A percentile compares a stretch with the other conserved stretches of the same genome.
Conservation (phyloP, 495 filamentous ascomycete species). For the Evernia prunastri region DNA sequence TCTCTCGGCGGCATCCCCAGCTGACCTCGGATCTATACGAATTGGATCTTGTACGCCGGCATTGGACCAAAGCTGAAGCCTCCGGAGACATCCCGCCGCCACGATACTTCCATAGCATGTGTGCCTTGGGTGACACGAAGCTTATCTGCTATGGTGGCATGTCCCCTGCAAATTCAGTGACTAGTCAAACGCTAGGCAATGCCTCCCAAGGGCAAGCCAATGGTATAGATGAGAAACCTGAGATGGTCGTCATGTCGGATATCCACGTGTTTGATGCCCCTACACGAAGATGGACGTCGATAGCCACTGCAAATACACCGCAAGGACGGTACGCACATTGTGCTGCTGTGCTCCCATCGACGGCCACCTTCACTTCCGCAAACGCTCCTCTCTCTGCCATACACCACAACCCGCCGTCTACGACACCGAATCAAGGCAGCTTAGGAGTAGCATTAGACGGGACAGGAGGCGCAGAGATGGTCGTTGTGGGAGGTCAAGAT, state of each 20-base stretch:
- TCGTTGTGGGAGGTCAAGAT: conserved; percentile 93
- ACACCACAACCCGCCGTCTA: conserved; percentile 75
- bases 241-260: conserved; percentile 96
- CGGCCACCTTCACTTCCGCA: conserved; percentile 74
- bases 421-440: conserved; percentile 73
- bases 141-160: conserved; percentile 97
- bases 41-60: conserved; percentile 79
- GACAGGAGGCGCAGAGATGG: conserved; percentile 89
- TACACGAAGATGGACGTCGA: conserved; percentile 75
- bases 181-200: conserved; percentile 39
- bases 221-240: conserved; percentile 60
- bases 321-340: conserved; percentile 97
- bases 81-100: conserved; percentile 81
- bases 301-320: conserved; percentile 72
- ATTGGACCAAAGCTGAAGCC: conserved; percentile 86
- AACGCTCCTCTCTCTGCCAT: conserved; percentile 78
- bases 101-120: conserved; percentile 94
- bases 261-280: conserved; percentile 94
- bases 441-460: conserved; percentile 86
- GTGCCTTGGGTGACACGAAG: conserved; percentile 87
- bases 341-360: conserved; percentile 84
- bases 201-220: conserved; percentile 36
- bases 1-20: conserved; percentile 75
- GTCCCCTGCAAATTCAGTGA: conserved; percentile 59
- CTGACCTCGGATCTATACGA: conserved; percentile 88